Percentiles rank a stretch among this genome's conserved stretches.
Conservation (phyloP, 148 eudicot genomes). For the Cornus florida region DNA sequence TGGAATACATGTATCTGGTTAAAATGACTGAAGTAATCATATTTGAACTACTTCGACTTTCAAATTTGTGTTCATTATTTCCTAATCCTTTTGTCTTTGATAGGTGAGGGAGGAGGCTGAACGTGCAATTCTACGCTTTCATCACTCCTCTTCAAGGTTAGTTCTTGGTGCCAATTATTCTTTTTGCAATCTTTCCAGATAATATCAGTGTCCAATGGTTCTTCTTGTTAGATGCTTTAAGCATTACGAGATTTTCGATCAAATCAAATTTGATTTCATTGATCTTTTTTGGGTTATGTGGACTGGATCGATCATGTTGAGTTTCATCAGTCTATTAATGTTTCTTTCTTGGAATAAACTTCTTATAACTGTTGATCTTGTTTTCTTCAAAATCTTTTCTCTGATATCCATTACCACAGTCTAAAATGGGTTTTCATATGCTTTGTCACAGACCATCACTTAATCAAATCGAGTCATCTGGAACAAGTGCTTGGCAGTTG, state of each 20-base stretch:
- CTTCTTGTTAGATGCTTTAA: neutral
- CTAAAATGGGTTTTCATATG: neutral
- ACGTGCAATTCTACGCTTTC: constrained; percentile 15
- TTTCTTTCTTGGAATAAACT: neutral
- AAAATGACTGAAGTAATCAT: neutral
- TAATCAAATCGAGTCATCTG: constrained; percentile 34
- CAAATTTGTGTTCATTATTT: neutral
- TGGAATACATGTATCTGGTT: neutral
- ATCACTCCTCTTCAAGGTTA: constrained; percentile 52
- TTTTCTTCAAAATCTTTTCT: constrained; percentile 5
- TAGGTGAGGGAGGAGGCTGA: constrained; percentile 76
- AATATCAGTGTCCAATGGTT: neutral
- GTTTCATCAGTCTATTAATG: neutral
- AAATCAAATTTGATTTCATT: neutral
- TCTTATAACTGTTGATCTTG: neutral
- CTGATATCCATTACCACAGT: neutral
- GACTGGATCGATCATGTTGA: neutral
- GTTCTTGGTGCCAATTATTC: constrained; percentile 14
- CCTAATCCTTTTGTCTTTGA: constrained; percentile 8
- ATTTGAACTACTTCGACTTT: neutral
- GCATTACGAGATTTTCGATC: neutral
- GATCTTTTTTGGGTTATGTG: neutral
- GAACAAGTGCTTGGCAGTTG: constrained; percentile 46
- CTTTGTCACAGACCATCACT: constrained; percentile 33
- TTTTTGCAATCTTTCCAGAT: neutral